A percentile compares a stretch with the other conserved stretches of the same genome.
These are phyloP conservation scores for Wallacemonas sp. DNA, from an alignment of 208 protist species.

Conservation along the genomic window DNA sequence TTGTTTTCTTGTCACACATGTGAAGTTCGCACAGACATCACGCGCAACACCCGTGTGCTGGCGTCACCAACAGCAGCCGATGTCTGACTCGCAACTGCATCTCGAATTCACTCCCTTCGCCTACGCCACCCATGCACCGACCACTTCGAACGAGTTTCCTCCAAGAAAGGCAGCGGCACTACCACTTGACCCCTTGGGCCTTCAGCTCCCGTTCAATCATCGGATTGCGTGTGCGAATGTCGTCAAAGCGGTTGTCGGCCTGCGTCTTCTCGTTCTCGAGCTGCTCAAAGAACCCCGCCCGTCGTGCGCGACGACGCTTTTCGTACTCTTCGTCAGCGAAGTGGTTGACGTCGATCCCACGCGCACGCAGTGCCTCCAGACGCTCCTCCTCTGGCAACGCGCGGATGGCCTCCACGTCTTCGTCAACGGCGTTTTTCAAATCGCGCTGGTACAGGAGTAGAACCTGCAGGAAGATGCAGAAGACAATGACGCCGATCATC, in stretches of 20 bases:
- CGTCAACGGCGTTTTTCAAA: slow-evolving; percentile 26
- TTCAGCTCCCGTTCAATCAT: neutral
- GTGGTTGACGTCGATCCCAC: slow-evolving; percentile 39
- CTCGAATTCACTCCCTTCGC: too few species aligned
- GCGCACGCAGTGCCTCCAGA: slow-evolving; percentile 33
- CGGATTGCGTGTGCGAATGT: neutral
- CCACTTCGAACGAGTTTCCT: too few species aligned
- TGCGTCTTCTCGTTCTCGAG: slow-evolving; percentile 41
- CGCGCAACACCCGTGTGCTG: too few species aligned
- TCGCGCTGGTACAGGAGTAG: slow-evolving; percentile 58
- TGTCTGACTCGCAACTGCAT: too few species aligned
- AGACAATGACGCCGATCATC: slow-evolving; percentile 42
- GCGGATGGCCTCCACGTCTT: slow-evolving; percentile 23
- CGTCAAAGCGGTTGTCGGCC: slow-evolving; percentile 10
- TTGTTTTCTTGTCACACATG: too few species aligned
- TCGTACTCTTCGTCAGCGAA: slow-evolving; percentile 26
- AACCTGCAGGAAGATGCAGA: slow-evolving; percentile 64
- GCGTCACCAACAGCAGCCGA: too few species aligned
- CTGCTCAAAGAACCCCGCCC: slow-evolving; percentile 50
- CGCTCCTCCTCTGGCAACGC: slow-evolving; percentile 43
- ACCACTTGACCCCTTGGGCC: slow-evolving; percentile 6
- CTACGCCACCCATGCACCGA: too few species aligned
- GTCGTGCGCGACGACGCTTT: slow-evolving; percentile 10
- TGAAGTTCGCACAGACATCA: too few species aligned
- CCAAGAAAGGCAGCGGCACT: too few species aligned